Evolutionary conservation across 495 filamentous ascomycete species (phyloP).

Genomic region (Niebla homalea): DNA sequence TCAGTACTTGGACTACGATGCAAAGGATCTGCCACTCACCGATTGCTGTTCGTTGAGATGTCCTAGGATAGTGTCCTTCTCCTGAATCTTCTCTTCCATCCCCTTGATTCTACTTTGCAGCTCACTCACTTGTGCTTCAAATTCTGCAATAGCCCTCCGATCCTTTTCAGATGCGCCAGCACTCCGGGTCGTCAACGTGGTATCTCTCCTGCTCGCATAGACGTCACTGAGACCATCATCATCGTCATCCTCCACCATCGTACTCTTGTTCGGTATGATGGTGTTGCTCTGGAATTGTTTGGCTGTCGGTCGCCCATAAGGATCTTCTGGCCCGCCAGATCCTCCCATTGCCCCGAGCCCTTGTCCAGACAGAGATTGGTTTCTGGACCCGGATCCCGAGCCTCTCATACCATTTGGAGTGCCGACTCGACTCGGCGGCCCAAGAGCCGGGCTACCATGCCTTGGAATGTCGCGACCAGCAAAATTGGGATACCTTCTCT

Average conservation of each 20-base stretch:
- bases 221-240: slow-evolving; percentile 53
- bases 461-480: slow-evolving; percentile 50
- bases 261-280: slow-evolving; percentile 94
- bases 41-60: slow-evolving; percentile 33
- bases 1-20: slow-evolving; percentile 1
- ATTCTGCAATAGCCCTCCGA: slow-evolving; percentile 59
- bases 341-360: slow-evolving; percentile 20
- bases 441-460: slow-evolving; percentile 52
- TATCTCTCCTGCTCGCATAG: slow-evolving; percentile 51
- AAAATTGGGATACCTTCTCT: slow-evolving; percentile 79
- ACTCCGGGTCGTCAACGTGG: slow-evolving; percentile 32
- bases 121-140: slow-evolving; percentile 60
- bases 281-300: slow-evolving; percentile 94
- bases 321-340: slow-evolving; percentile 29
- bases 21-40: slow-evolving; percentile 21
- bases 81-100: slow-evolving; percentile 47
- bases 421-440: slow-evolving; percentile 37
- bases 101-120: slow-evolving; percentile 60
- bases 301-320: slow-evolving; percentile 52
- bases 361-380: slow-evolving; percentile 32
- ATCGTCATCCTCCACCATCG: slow-evolving; percentile 91
- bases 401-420: slow-evolving; percentile 40
- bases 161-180: slow-evolving; percentile 41
- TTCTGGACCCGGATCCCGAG: slow-evolving; percentile 20
- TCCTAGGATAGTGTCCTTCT: slow-evolving; percentile 45